Conservation (phyloP, 208 protist species). For the Leishmania tropica region DNA sequence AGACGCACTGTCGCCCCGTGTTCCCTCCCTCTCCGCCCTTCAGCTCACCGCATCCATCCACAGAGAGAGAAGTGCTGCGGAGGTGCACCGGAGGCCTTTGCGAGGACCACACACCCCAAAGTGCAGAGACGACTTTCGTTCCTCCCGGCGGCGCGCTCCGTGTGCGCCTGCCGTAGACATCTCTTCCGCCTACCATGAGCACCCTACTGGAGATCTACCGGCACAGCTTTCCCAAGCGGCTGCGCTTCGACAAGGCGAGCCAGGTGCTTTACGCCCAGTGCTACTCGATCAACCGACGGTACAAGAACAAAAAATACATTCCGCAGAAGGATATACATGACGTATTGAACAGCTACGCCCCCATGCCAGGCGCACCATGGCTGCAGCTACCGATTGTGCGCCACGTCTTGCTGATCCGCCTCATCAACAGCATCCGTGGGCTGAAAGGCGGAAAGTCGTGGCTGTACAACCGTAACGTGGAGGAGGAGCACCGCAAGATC, state of each 20-base stretch:
- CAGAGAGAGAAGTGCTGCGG: not conserved
- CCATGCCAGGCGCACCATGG: slow-evolving; percentile 61
- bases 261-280: slow-evolving; percentile 83
- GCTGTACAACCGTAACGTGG: slow-evolving; percentile 76
- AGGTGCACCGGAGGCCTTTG: not conserved
- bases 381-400: slow-evolving; percentile 82
- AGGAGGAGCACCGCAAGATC: slow-evolving; percentile 71
- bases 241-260: slow-evolving; percentile 82
- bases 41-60: not conserved
- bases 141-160: not conserved
- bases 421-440: slow-evolving; percentile 66
- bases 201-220: slow-evolving; percentile 66
- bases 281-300: slow-evolving; percentile 56
- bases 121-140: not conserved
- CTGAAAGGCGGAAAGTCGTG: slow-evolving; percentile 54
- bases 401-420: slow-evolving; percentile 69
- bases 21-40: not conserved
- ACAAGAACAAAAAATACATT: slow-evolving; percentile 84
- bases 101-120: not conserved
- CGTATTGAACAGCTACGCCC: slow-evolving; percentile 58
- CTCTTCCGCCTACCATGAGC: slow-evolving; percentile 37
- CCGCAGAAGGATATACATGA: slow-evolving; percentile 59
- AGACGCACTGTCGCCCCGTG: not conserved
- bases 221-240: slow-evolving; percentile 73
- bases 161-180: not conserved